phyloP scores from a whole-genome alignment of 31 red algal species.

The Porphyra umbilicalis region DNA sequence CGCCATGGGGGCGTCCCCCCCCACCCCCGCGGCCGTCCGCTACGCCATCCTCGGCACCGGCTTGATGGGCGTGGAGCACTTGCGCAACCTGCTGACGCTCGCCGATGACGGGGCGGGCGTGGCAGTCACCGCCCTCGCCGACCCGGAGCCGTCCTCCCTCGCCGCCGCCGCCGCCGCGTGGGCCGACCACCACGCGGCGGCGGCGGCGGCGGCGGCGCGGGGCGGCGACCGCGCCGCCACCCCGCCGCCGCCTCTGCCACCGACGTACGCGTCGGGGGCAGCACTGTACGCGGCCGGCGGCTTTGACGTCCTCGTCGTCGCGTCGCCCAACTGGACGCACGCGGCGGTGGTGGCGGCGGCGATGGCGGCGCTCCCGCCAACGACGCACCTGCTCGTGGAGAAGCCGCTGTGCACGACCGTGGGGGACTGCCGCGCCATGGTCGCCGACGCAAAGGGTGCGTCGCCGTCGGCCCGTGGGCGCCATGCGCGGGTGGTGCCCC shows the following conservation, averaged over 20 bases:
- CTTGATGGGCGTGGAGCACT: conserved; percentile 73
- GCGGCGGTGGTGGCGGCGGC: conserved; percentile 29
- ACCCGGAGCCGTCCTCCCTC: conserved; percentile 40
- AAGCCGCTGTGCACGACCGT: conserved; percentile 72
- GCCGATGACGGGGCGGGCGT: not conserved
- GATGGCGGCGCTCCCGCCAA: conserved; percentile 11
- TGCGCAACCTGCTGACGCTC: conserved; percentile 39
- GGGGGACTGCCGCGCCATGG: conserved; percentile 35
- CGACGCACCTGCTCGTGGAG: conserved; percentile 60
- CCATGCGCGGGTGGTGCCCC: no score
- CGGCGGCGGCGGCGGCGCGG: not conserved
- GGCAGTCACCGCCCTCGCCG: conserved; percentile 40
- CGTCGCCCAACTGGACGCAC: conserved; percentile 61
- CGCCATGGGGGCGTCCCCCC: no score
- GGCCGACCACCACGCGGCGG: conserved; percentile 5
- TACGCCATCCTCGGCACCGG: conserved; percentile 71
- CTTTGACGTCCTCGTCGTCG: conserved; percentile 51
- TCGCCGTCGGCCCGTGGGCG: no score
- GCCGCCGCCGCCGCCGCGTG: conserved; percentile 8
- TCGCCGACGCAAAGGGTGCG: conserved; percentile 20
- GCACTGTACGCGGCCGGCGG: conserved; percentile 30
- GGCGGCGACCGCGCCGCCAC: not conserved
- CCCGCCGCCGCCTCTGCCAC: not conserved
- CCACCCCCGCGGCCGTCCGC: not conserved
- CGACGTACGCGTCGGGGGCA: conserved; percentile 7